Conservation (phyloP, 2,329 filamentous ascomycete genomes). For the Aciculosporium take region DNA sequence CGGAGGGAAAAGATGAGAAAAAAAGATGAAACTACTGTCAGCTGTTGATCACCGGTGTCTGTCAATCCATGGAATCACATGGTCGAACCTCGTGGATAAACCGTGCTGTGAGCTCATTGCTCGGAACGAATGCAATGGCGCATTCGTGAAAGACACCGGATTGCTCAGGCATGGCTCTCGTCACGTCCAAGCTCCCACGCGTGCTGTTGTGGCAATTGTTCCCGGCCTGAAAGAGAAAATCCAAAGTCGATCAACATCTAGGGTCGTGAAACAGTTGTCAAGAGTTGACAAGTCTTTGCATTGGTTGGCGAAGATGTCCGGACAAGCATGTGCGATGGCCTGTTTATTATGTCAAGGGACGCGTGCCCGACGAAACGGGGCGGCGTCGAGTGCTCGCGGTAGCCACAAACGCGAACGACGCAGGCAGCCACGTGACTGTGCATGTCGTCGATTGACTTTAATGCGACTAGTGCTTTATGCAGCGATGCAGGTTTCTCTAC, state of each 20-base stretch:
- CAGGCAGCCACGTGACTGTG: conserved; percentile 22
- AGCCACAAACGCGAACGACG: conserved; percentile 20
- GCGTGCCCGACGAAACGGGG: conserved; percentile 6
- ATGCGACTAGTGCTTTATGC: not conserved
- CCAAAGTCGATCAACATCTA: not conserved
- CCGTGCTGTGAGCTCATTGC: conserved; percentile 24
- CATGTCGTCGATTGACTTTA: not conserved
- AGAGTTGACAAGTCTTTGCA: not conserved
- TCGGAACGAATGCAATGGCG: conserved; percentile 31
- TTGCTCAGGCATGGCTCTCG: conserved; percentile 15
- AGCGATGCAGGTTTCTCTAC: not conserved
- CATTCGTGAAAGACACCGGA: conserved; percentile 27
- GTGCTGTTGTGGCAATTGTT: not conserved
- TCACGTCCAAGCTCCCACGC: not conserved
- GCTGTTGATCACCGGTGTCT: not conserved
- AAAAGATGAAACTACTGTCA: conserved; percentile 1
- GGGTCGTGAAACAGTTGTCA: not conserved
- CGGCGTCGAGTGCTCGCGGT: not conserved
- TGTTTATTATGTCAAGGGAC: conserved; percentile 3
- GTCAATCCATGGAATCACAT: too few relatives aligned
- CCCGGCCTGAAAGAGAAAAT: not conserved
- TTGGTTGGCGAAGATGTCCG: not conserved
- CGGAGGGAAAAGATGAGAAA: not conserved
- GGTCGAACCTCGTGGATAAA: conserved; percentile 25
- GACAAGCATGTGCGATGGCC: not conserved